A percentile compares a stretch with the other conserved stretches of the same genome.
phyloP scores from a whole-genome alignment of 139 green algal genomes.

The Chara braunii region DNA sequence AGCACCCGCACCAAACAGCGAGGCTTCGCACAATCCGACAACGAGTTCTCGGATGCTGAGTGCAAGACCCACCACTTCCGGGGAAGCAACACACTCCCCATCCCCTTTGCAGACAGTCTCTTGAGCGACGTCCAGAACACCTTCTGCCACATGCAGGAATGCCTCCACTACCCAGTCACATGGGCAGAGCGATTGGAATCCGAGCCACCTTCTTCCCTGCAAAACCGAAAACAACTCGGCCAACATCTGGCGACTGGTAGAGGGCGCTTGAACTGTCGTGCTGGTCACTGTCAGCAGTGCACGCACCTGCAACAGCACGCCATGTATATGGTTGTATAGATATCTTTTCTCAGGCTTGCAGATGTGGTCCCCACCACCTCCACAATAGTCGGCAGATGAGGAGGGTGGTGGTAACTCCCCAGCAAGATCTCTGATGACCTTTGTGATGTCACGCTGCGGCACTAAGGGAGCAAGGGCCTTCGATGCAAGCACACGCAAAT shows the following conservation, averaged over 20 bases:
- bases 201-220: conserved; percentile 18
- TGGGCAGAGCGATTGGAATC: neutral
- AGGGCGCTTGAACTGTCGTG: too few relatives aligned
- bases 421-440: conserved; percentile 10
- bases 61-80: too few relatives aligned
- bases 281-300: conserved; percentile 1
- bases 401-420: too few relatives aligned
- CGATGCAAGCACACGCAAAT: conserved; percentile 60
- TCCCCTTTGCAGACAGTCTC: too few relatives aligned
- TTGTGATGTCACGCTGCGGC: conserved; percentile 30
- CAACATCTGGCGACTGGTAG: neutral
- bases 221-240: conserved; percentile 1
- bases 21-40: too few relatives aligned
- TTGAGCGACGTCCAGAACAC: too few relatives aligned
- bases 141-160: conserved; percentile 4
- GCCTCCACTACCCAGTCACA: conserved; percentile 9
- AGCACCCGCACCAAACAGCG: neutral
- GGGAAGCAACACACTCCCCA: too few relatives aligned
- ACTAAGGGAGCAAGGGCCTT: conserved; percentile 60
- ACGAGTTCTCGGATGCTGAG: too few relatives aligned
- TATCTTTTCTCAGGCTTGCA: too few relatives aligned
- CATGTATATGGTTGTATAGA: conserved; percentile 16
- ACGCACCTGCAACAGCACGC: conserved; percentile 22
- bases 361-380: too few relatives aligned
- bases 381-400: too few relatives aligned